phyloP scores from a whole-genome alignment of 441 rosid genomes.

The Mallotus repandus region DNA sequence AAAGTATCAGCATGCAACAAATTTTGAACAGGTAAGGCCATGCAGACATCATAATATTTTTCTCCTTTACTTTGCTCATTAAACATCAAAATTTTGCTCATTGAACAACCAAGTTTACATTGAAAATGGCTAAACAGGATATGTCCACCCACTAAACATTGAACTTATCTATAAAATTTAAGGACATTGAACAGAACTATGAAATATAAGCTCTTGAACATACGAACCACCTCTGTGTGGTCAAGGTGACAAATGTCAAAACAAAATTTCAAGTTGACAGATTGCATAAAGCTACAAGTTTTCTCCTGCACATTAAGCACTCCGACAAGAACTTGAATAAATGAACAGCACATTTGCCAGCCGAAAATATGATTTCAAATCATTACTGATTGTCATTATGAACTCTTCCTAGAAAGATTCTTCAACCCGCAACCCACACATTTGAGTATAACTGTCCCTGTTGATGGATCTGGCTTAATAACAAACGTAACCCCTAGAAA shows the following conservation, averaged over 20 bases:
- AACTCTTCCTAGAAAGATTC: constrained; percentile 69
- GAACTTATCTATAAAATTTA: not conserved
- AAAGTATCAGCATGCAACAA: too few relatives aligned
- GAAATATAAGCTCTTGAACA: not conserved
- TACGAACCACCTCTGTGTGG: not conserved
- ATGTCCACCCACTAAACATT: not conserved
- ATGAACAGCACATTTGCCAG: not conserved
- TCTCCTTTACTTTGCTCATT: not conserved
- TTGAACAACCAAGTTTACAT: not conserved
- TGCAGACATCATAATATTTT: not conserved
- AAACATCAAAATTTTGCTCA: not conserved
- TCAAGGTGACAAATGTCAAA: not conserved
- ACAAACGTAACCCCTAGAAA: constrained; percentile 61
- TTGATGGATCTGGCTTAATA: constrained; percentile 64
- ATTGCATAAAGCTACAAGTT: not conserved
- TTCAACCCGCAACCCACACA: constrained; percentile 73
- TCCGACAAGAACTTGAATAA: not conserved
- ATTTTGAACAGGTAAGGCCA: not conserved
- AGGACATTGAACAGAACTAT: not conserved
- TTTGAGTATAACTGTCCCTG: constrained; percentile 67
- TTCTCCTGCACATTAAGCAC: not conserved
- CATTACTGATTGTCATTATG: constrained; percentile 31
- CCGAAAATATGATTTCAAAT: not conserved
- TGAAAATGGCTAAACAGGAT: not conserved
- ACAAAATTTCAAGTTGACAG: not conserved